Conservation (phyloP, 1,139 yeast genomes). For the Pneumocystis sp. region DNA sequence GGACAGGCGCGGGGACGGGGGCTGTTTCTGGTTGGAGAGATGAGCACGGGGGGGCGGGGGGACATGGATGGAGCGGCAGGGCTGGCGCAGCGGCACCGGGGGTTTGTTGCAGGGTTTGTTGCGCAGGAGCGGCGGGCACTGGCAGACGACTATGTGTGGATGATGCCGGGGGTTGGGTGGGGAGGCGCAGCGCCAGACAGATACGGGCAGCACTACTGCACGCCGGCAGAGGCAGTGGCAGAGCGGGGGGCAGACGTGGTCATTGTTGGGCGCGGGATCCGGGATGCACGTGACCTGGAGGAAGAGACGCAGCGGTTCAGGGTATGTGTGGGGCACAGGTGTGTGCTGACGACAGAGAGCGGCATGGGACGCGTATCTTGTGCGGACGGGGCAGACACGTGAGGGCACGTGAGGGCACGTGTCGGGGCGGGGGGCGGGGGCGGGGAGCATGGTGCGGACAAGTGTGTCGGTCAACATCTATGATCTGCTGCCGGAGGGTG, state of each 20-base stretch:
- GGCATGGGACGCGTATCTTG: slow-evolving; percentile 62
- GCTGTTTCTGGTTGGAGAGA: slow-evolving; percentile 84
- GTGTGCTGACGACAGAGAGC: no score
- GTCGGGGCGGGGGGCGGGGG: background rate
- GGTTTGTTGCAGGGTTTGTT: slow-evolving; percentile 89
- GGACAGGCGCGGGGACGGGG: slow-evolving; percentile 39
- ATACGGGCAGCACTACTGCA: slow-evolving; percentile 34
- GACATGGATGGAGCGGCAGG: slow-evolving; percentile 78
- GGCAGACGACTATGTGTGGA: slow-evolving; percentile 83
- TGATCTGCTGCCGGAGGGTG: slow-evolving; percentile 1
- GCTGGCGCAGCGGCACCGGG: slow-evolving; percentile 73
- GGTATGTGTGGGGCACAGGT: slow-evolving; percentile 8
- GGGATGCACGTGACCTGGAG: slow-evolving; percentile 21
- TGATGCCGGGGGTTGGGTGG: slow-evolving; percentile 94
- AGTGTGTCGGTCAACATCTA: slow-evolving; percentile 4
- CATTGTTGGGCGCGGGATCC: slow-evolving; percentile 92
- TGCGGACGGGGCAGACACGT: slow-evolving; percentile 8
- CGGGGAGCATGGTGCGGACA: background rate
- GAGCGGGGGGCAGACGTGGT: slow-evolving; percentile 75
- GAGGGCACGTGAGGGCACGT: no score
- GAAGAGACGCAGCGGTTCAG: slow-evolving; percentile 80
- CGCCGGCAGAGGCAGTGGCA: slow-evolving; percentile 67
- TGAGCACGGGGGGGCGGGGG: slow-evolving; percentile 86
- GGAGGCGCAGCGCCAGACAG: no score
- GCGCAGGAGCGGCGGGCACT: slow-evolving; percentile 29